Conservation (phyloP, 768 basidiomycete genomes). For the Tulasnella calospora region DNA sequence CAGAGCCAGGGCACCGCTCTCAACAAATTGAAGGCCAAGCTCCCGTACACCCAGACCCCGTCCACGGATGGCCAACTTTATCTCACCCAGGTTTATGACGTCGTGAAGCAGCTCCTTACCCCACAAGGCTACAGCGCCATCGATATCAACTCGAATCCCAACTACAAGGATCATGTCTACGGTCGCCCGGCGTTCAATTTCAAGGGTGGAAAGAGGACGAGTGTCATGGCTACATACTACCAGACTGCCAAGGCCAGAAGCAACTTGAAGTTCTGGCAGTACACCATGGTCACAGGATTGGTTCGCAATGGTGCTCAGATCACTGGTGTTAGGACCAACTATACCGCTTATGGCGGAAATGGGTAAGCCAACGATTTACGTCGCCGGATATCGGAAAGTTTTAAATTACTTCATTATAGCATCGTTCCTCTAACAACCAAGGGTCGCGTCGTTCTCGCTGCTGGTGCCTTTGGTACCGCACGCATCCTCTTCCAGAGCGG, state of each 20-base stretch:
- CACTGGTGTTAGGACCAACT: conserved; percentile 57
- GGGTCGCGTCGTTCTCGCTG: conserved; percentile 57
- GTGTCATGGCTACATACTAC: conserved; percentile 57
- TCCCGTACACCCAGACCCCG: conserved; percentile 55
- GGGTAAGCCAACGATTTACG: conserved; percentile 29
- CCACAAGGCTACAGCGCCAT: conserved; percentile 49
- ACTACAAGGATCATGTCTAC: conserved; percentile 55
- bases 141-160: conserved; percentile 54
- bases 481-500: conserved; percentile 17
- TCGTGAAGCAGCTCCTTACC: conserved; percentile 45
- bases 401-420: conserved; percentile 30
- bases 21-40: conserved; percentile 45
- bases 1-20: conserved; percentile 50
- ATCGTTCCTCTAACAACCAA: conserved; percentile 49
- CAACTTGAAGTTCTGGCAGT: conserved; percentile 50
- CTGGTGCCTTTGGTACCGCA: conserved; percentile 48
- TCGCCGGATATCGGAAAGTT: neutral
- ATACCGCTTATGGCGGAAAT: conserved; percentile 52
- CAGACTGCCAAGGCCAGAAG: conserved; percentile 49
- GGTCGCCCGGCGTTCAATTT: conserved; percentile 48
- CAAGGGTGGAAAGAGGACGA: conserved; percentile 42
- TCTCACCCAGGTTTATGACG: conserved; percentile 47
- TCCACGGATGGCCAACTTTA: conserved; percentile 58
- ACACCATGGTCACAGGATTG: conserved; percentile 49
- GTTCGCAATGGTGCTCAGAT: conserved; percentile 54